Percentiles rank a stretch among this genome's conserved stretches.
Evolutionary conservation across 345 rosid species (phyloP).

Genomic region (Hibiscus syriacus): DNA sequence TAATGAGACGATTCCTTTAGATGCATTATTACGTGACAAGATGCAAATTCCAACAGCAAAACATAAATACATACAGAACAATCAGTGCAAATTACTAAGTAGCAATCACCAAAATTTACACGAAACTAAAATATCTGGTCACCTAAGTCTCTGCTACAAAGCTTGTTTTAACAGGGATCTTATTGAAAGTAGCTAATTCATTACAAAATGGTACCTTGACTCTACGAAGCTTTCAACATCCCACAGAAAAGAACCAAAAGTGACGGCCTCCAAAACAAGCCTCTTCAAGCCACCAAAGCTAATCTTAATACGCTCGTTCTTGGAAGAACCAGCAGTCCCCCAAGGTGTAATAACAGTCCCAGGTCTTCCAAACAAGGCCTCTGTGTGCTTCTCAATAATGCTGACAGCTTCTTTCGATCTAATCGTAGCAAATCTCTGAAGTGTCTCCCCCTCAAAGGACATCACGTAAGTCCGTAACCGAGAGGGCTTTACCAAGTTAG

Average conservation of each 20-base stretch:
- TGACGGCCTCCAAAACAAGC: conserved; percentile 92
- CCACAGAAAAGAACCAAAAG: conserved; percentile 97
- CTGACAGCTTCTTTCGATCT: conserved; percentile 88
- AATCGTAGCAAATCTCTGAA: conserved; percentile 84
- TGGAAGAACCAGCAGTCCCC: conserved; percentile 65
- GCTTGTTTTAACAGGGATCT: neutral
- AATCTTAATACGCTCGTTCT: conserved; percentile 63
- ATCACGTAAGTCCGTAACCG: conserved; percentile 72
- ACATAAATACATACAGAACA: conserved; percentile 9
- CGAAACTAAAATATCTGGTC: conserved; percentile 13
- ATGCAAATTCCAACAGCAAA: conserved; percentile 1
- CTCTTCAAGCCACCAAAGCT: conserved; percentile 86
- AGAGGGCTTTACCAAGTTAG: conserved; percentile 47
- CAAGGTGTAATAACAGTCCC: conserved; percentile 64
- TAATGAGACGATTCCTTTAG: neutral
- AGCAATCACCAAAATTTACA: conserved; percentile 6
- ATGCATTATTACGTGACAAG: neutral
- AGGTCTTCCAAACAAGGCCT: conserved; percentile 87
- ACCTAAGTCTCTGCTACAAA: neutral
- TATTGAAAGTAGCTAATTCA: conserved; percentile 30
- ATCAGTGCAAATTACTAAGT: neutral
- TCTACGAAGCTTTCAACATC: conserved; percentile 93
- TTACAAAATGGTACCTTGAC: conserved; percentile 84
- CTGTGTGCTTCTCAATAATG: conserved; percentile 94
- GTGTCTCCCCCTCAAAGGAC: conserved; percentile 90